Base-by-base conservation (phyloP, 345 rosid species). In the Noccaea bulbosa region DNA sequence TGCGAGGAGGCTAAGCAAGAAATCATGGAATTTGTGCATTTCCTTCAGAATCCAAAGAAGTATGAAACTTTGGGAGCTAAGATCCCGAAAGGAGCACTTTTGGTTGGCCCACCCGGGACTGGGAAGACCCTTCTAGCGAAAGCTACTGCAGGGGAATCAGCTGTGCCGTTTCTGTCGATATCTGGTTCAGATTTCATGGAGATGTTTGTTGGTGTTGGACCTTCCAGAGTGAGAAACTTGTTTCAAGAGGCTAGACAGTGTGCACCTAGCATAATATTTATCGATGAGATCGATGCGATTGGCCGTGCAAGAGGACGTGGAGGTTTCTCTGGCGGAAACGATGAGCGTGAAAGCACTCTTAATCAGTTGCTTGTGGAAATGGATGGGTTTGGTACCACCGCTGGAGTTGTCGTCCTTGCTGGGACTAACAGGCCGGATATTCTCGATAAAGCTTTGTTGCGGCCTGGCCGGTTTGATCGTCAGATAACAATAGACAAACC, bases 131-230 rank as follows among this genome's bases (percentile, higher is more conserved):
- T 93, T 73, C 82, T 93, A 61, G 96, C 96, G 16, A 93, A 93
- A 89, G 99, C 96, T 63, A 91, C 99, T 52, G 97, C 97, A 7
- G 97, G 96, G 30, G 99, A 91, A 85, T 93, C 96, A 51, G 96
- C 73, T 38, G 99, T 93, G 67, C 99, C 96, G 8, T 93, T 93
- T 60, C 79, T 93, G 22, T 91, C 99, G 5, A 93, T 91, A 53
- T 87, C 96, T 35, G 99, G 97, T 57, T 93, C 99, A 17, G 99
- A 93, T 84, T 93, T 93, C 79, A 86, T 89, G 92, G 99, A 93
- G 80, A 88, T 93, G 97, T 93, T 93, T 85, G 99, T 93, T 73
- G 99, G 97, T 50, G 96, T 91, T 79, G 99, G 99, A 71, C 99
- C 97, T 44, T 91, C 99, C 22, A 89, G 97, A 73, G 99, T 93